Base-by-base conservation (phyloP, 495 filamentous ascomycete genomes). In the Pyronema domesticum region DNA sequence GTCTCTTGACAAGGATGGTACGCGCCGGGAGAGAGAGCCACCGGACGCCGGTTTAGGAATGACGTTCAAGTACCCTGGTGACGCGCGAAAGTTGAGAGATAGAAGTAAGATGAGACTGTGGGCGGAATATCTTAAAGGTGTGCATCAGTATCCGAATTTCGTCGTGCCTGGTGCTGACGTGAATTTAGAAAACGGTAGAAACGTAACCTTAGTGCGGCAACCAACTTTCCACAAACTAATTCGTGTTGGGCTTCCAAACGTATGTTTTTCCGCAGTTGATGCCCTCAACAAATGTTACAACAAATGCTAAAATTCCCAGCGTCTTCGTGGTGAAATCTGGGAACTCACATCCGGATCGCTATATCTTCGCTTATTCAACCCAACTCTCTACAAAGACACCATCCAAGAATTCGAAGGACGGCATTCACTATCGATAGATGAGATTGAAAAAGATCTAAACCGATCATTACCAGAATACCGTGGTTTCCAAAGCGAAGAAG, bases 401-500 rank as follows among this genome's bases (percentile, higher is more conserved):
- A 74, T 98, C 17, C 69, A 78, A 15, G 87, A 94, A 62, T 86
- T 81, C 55, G 73, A 79, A 4, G 91, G 91, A 8, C 75, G 79
- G 58, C 82, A 87, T 55, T 95, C 89, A 1, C 73, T 95, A 54
- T 91, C 91, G 2, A 95, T 96, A 56, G 91, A 98, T 62, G 91
- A 98, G 70, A 98, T 98, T 55, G 91, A 98, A 63, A 98, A 98
- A 64, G 91, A 98, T 61, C 70, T 98, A 46, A 98, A 98, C 66
- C 78, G 91, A 56, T 94, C 87, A 72, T 71, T 98, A 54, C 91
- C 91, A 0, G 91, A 98, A 67, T 98, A 98, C 65, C 84, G 91
- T 9, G 91, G 91, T 1, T 98, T 94, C 62, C 91, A 98, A 68
- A 93, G 83, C 62, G 86, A 94, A 60, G 88, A 95, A 62, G 91